Base-by-base conservation (phyloP, 2,329 filamentous ascomycete genomes). In the Colletotrichum trifolii region DNA sequence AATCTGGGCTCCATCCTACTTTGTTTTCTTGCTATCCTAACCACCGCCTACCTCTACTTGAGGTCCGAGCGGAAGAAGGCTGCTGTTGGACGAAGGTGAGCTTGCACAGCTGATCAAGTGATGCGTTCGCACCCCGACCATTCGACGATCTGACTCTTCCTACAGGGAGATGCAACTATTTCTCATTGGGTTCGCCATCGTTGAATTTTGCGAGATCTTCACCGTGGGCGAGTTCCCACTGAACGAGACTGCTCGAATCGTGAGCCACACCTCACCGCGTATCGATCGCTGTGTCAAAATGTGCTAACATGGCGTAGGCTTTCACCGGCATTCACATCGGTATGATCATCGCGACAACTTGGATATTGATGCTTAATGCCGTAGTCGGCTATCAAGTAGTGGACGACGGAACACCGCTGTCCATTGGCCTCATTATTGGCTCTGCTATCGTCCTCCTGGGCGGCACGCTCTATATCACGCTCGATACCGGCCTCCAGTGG, bases 201-300 rank as follows among this genome's bases (percentile, higher is more conserved):
- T 98, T 67, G 89, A 92, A 72, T 92, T 99, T 73, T 97, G 94
- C 79, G 96, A 98, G 77, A 97, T 99, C 73, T 97, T 99, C 80
- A 94, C 94, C 0, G 89, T 98, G 40, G 96, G 96, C 70, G 92
- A 90, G 36, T 95, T 99, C 72, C 94, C 95, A 3, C 80, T 97
- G 17, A 82, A 87, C 70, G 80, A 84, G 56, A 87, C 80, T 54
- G 91, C 92, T 64, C 89, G 94, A 75, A 85, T 92, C 72, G 93
- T 91, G 85, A 69, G 89, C 82, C 49, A 36, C 25, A n/a, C 12
- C 64, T 13, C 5, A 13, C n/a, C 9, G 11, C 36, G n/a, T 25
- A 25, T 52, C 54, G 49, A 43, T 52, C 25, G 43, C 35, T 25
- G 12, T 17, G 49, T 12, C n/a, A 9, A 56, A 17, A 40, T 25